Evolutionary conservation across 148 eudicot species (phyloP), one percentile per base, ranked within the genome.

Genomic region (Silene conica): DNA sequence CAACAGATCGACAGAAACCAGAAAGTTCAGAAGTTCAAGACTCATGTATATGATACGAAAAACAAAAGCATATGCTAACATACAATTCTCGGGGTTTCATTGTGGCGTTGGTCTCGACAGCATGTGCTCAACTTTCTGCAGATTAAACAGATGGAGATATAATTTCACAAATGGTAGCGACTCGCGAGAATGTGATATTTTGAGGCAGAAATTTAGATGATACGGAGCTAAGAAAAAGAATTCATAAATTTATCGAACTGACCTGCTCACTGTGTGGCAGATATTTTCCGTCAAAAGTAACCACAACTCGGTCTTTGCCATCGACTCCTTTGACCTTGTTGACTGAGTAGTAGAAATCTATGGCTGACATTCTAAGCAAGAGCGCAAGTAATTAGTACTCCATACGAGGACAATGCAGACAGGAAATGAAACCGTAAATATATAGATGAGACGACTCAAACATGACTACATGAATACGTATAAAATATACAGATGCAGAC

Each of bases 331-430:
- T 89, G 65, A 88, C 80, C 87, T 94, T 94, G 82, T 94, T 93
- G 63, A 94, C 98, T 1, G 98, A 91, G 86, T 97, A 91, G 80
- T 83, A 94, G 81, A 91, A 91, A 85, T 94, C 98, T 76, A 94
- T 88, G 60, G 96, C 93, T 20, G 98, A 94, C 98, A 94, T 94
- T 81, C 98, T 94, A 61, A 73, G 79, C 76, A 85, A 15, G n/a
- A 48, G 12, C 13, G 69, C 11, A 41, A 12, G 52, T 56, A 59
- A n/a, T 61, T 12, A 80, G 62, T 64, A 64, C 43, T 38, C 43
- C 8, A n/a, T 15, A 63, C 19, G 67, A 63, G 67, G 15, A 63
- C 19, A 50, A 20, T 7, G 60, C 55, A 60, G 10, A 63, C 52
- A 74, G 34, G 38, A 20, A 38, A 5, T 15, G 16, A 31, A 63